These are phyloP conservation scores for Penicillium dipodomyicola DNA, from an alignment of 495 filamentous ascomycete genomes.

Conservation along the genomic window DNA sequence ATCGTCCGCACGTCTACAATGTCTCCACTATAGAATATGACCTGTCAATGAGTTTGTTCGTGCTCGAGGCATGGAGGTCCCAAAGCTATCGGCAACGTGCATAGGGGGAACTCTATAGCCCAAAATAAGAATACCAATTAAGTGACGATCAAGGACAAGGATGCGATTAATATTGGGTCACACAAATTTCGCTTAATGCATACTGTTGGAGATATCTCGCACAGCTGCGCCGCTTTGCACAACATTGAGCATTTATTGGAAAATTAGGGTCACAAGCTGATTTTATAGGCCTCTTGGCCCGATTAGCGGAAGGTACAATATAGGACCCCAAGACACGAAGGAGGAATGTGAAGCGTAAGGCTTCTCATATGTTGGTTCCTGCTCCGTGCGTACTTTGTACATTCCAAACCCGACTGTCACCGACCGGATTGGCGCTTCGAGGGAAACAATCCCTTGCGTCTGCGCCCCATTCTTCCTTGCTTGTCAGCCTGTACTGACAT, in stretches of 20 bases:
- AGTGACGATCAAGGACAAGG: not conserved
- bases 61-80: conserved; percentile 10
- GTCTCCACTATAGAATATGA: conserved; percentile 22
- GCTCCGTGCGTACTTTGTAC: conserved; percentile 3
- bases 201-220: conserved; percentile 7
- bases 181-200: conserved; percentile 13
- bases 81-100: conserved; percentile 18
- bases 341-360: conserved; percentile 3
- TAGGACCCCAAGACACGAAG: conserved; percentile 1
- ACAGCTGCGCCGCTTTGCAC: conserved; percentile 4
- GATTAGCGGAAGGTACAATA: not conserved
- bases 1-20: not conserved
- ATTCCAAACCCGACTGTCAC: conserved; percentile 31
- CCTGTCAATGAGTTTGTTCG: conserved; percentile 17
- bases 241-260: not conserved
- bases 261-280: not conserved
- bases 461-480: conserved; percentile 24
- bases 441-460: conserved; percentile 25
- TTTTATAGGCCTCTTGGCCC: not conserved
- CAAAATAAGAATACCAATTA: not conserved
- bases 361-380: conserved; percentile 16
- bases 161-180: not conserved
- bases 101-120: conserved; percentile 3
- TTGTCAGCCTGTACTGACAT: conserved; percentile 21
- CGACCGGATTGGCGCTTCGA: conserved; percentile 16